Percentiles rank a stretch among this genome's conserved stretches.
Conservation (phyloP, 2,329 filamentous ascomycete species). For the Aspergillus novoparasiticus region DNA sequence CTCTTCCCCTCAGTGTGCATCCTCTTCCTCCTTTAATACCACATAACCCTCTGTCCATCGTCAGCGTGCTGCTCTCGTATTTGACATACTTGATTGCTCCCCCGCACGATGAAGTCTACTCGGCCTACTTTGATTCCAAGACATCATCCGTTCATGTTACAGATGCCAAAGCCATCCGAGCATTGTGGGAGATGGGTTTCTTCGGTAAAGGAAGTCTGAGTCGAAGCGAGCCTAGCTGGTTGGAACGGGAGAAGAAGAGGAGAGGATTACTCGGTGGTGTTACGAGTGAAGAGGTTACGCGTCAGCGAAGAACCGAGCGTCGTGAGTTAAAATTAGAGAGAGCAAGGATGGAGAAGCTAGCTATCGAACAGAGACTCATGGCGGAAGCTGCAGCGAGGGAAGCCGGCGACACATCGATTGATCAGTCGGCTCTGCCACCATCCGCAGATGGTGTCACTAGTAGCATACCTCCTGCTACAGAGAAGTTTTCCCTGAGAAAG, state of each 20-base stretch:
- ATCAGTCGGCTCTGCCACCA: constrained; percentile 16
- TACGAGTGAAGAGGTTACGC: constrained; percentile 82
- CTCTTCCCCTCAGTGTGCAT: constrained; percentile 77
- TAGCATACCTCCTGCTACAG: constrained; percentile 21
- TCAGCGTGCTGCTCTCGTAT: constrained; percentile 79
- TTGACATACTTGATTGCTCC: constrained; percentile 70
- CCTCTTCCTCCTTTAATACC: constrained; percentile 87
- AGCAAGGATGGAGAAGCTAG: constrained; percentile 83
- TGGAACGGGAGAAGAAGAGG: constrained; percentile 77
- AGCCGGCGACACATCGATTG: constrained; percentile 17
- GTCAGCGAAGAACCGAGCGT: constrained; percentile 75
- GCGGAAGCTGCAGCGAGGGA: constrained; percentile 51
- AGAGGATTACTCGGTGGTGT: constrained; percentile 64
- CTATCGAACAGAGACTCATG: constrained; percentile 71
- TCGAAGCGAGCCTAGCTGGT: constrained; percentile 92
- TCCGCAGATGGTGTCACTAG: constrained; percentile 21
- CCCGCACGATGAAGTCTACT: constrained; percentile 63
- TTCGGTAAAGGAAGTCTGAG: constrained; percentile 93
- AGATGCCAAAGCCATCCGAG: constrained; percentile 72
- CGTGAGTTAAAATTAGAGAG: constrained; percentile 86
- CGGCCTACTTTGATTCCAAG: constrained; percentile 76
- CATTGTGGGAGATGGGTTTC: constrained; percentile 94
- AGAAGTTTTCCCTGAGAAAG: constrained; percentile 39
- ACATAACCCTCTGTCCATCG: constrained; percentile 84
- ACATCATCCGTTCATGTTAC: constrained; percentile 84